These are phyloP conservation scores for Stentor coeruleus DNA, from an alignment of 73 alveolate species.

Conservation along the genomic window DNA sequence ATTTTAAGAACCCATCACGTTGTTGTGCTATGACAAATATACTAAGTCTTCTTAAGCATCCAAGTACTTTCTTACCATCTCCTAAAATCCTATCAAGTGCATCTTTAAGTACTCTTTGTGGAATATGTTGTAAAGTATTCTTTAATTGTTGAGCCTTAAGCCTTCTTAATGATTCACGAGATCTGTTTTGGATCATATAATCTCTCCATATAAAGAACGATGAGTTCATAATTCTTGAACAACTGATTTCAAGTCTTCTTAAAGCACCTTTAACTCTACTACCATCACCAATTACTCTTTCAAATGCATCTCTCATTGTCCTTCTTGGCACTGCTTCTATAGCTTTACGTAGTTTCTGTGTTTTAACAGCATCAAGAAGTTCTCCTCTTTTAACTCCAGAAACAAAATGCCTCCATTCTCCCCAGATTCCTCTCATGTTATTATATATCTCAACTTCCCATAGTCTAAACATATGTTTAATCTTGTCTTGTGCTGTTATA, in stretches of 20 bases:
- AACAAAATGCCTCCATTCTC: conserved; percentile 2
- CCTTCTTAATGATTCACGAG: neutral
- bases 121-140: neutral
- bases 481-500: neutral
- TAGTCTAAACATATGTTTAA: neutral
- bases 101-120: neutral
- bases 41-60: neutral
- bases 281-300: neutral
- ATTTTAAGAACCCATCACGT: neutral
- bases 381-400: neutral
- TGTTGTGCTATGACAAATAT: neutral
- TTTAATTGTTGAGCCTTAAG: conserved; percentile 3
- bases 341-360: conserved; percentile 7
- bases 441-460: neutral
- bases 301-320: conserved; percentile 7
- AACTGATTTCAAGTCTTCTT: neutral
- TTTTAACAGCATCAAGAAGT: neutral
- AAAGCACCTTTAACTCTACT: conserved; percentile 10
- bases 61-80: neutral
- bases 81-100: conserved; percentile 4
- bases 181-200: neutral
- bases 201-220: neutral
- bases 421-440: neutral
- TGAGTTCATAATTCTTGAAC: neutral
- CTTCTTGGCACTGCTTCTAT: neutral